A percentile compares a stretch with the other conserved stretches of the same genome.
phyloP scores from a whole-genome alignment of 495 filamentous ascomycete species.

The Jackrogersella minutella region DNA sequence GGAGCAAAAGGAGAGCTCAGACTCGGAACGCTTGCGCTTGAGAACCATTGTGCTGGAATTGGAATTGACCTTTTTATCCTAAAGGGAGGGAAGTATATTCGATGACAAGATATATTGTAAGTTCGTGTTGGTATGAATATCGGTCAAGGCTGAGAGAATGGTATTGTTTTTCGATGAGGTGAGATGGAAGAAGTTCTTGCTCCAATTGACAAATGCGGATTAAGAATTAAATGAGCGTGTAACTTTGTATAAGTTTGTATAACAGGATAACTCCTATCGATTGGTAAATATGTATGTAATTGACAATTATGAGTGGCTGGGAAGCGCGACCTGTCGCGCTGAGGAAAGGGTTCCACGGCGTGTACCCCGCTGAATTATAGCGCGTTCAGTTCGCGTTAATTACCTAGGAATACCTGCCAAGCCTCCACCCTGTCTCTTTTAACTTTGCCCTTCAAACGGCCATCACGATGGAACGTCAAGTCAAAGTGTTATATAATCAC shows the following conservation, averaged over 20 bases:
- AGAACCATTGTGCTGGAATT: slow-evolving; percentile 49
- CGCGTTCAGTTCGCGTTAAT: slow-evolving; percentile 39
- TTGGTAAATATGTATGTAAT: slow-evolving; percentile 20
- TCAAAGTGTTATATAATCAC: too few species aligned
- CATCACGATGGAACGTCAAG: too few species aligned
- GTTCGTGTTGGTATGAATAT: not conserved
- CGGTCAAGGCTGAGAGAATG: not conserved
- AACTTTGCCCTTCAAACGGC: not conserved
- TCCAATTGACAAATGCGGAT: slow-evolving; percentile 29
- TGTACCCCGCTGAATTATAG: slow-evolving; percentile 23
- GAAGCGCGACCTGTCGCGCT: slow-evolving; percentile 35
- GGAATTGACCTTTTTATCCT: not conserved
- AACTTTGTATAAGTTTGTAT: slow-evolving; percentile 19
- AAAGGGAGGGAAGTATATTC: not conserved
- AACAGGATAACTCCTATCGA: not conserved
- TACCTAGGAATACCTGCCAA: slow-evolving; percentile 26
- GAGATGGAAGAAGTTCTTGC: slow-evolving; percentile 8
- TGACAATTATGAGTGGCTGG: slow-evolving; percentile 22
- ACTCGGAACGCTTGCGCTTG: slow-evolving; percentile 62
- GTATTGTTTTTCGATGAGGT: slow-evolving; percentile 14
- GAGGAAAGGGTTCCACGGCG: slow-evolving; percentile 4
- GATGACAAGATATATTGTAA: slow-evolving; percentile 3
- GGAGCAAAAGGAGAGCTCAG: slow-evolving; percentile 51
- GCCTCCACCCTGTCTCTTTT: not conserved
- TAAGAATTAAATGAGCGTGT: slow-evolving; percentile 9